Percentiles rank a stretch among this genome's conserved stretches.
These are phyloP conservation scores for Chaetomium sp. DNA, from an alignment of 2,329 filamentous ascomycete genomes.

Conservation along the genomic window DNA sequence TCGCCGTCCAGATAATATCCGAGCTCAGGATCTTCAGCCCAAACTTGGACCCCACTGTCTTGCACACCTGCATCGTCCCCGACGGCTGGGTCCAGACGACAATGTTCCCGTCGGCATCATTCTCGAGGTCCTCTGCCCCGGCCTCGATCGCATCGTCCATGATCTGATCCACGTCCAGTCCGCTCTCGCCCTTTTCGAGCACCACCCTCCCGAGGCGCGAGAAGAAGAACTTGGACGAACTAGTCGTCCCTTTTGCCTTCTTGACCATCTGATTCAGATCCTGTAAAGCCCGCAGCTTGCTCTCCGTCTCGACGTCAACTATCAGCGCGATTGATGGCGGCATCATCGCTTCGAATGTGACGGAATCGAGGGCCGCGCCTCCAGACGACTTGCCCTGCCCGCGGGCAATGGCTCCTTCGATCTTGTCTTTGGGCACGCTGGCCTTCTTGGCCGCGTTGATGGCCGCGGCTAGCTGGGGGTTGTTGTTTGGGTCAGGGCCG, in stretches of 20 bases:
- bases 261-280: slow-evolving; percentile 74
- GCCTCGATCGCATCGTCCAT: slow-evolving; percentile 83
- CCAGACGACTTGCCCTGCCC: slow-evolving; percentile 80
- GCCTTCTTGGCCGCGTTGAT: slow-evolving; percentile 79
- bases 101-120: slow-evolving; percentile 68
- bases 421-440: slow-evolving; percentile 79
- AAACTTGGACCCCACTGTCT: slow-evolving; percentile 63
- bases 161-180: slow-evolving; percentile 67
- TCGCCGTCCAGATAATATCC: slow-evolving; percentile 84
- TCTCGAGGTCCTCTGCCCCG: slow-evolving; percentile 73
- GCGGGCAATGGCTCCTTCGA: slow-evolving; percentile 83
- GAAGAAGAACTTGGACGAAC: slow-evolving; percentile 83
- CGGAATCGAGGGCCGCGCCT: slow-evolving; percentile 73
- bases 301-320: slow-evolving; percentile 84
- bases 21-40: slow-evolving; percentile 69
- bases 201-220: slow-evolving; percentile 74
- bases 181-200: slow-evolving; percentile 61
- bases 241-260: slow-evolving; percentile 66
- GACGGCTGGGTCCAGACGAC: slow-evolving; percentile 71
- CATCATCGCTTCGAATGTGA: slow-evolving; percentile 80
- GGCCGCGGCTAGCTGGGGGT: slow-evolving; percentile 73
- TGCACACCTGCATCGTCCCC: slow-evolving; percentile 64
- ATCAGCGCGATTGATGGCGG: slow-evolving; percentile 77
- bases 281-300: slow-evolving; percentile 70
- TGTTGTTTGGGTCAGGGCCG: slow-evolving; percentile 72